Base-by-base conservation (phyloP, 768 basidiomycete genomes). In the Russula ochroleuca region DNA sequence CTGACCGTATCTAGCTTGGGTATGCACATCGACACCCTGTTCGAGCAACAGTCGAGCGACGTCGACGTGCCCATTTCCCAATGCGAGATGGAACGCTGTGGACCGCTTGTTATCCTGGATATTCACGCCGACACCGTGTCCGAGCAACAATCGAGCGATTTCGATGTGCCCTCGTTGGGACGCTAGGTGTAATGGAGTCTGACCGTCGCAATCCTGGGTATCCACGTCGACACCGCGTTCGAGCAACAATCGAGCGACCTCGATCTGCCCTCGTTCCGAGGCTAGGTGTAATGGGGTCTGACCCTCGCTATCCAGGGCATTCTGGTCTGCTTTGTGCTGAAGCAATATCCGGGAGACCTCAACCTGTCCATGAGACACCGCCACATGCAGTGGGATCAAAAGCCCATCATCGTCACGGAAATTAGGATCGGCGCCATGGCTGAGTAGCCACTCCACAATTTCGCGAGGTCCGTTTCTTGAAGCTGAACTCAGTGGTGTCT, bases 201-300 rank as follows among this genome's bases (percentile, higher is more conserved):
- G n/a, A n/a, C n/a, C n/a, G n/a, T n/a, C n/a, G n/a, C n/a, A n/a
- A n/a, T n/a, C n/a, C n/a, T n/a, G n/a, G n/a, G n/a, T n/a, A n/a
- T n/a, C n/a, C n/a, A n/a, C 28, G 5, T 28, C 28, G 5, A 28
- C 28, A 28, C 28, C 28, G 28, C 5, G 28, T 28, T 28, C 28
- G 28, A 28, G 28, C 28, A 28, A 28, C 28, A 28, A 28, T 28
- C 28, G 28, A 28, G 28, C 28, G 28, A 15, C 25, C 6, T 48
- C 5, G 21, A 48, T 11, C 5, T 5, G 13, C 1, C n/a, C 21
- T 0, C 8, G 4, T 0, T 10, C 2, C 5, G 45, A 45, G 0
- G 45, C 45, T 0, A 2, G 2, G 1, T 21, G 6, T 15, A 23
- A 15, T 5, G 47, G 47, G 14, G 13, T 48, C 11, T 3, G 13